Evolutionary conservation across 768 basidiomycete genomes (phyloP).

Genomic region (Calocera viscosa): DNA sequence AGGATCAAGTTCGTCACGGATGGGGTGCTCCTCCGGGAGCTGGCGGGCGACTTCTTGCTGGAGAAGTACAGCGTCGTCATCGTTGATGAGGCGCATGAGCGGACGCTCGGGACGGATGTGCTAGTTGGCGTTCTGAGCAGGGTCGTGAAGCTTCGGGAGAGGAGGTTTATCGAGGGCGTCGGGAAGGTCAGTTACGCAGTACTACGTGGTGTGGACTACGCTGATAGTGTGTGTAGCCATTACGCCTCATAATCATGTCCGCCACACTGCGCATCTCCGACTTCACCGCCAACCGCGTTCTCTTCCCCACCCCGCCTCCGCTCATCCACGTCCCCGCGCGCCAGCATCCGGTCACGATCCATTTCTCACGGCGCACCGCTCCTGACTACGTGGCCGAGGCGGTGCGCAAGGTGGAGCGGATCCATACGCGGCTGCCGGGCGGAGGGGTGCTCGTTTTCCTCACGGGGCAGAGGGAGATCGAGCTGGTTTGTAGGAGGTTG

Average conservation of each 20-base stretch:
- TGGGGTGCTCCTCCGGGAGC: slow-evolving; percentile 85
- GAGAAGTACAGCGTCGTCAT: slow-evolving; percentile 86
- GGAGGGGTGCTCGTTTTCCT: slow-evolving; percentile 90
- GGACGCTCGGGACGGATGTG: slow-evolving; percentile 97
- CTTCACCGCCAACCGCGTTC: slow-evolving; percentile 69
- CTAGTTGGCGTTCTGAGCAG: slow-evolving; percentile 93
- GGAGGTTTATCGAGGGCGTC: slow-evolving; percentile 62
- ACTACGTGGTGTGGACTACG: background rate
- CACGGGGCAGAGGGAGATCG: slow-evolving; percentile 93
- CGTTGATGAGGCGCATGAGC: slow-evolving; percentile 95
- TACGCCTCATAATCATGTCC: slow-evolving; percentile 96
- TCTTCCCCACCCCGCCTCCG: slow-evolving; percentile 80
- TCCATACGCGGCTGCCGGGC: slow-evolving; percentile 80
- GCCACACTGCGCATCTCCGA: slow-evolving; percentile 90
- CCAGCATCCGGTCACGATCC: slow-evolving; percentile 88
- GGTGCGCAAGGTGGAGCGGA: slow-evolving; percentile 78
- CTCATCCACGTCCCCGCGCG: slow-evolving; percentile 80
- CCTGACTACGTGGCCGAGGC: slow-evolving; percentile 86
- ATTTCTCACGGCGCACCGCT: slow-evolving; percentile 77
- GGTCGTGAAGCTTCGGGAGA: slow-evolving; percentile 77
- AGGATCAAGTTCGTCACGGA: slow-evolving; percentile 99
- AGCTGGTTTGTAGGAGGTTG: slow-evolving; percentile 66
- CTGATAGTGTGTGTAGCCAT: slow-evolving; percentile 38
- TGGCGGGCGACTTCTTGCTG: slow-evolving; percentile 88
- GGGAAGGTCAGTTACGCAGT: slow-evolving; percentile 41